Evolutionary conservation across 2,329 filamentous ascomycete genomes (phyloP).

Genomic region (Knufia fluminis): DNA sequence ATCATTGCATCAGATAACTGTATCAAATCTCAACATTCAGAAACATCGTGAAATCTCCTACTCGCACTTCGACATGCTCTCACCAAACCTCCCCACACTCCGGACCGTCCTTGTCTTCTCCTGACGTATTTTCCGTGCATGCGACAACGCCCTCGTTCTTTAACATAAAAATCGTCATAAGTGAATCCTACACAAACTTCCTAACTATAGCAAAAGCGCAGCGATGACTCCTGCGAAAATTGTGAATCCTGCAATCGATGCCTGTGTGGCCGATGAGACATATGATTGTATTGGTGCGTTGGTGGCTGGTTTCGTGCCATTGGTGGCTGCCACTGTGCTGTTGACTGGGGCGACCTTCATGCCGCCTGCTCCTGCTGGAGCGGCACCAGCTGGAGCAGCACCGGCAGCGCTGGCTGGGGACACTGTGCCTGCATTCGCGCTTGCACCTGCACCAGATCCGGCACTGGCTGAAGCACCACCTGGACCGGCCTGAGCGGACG

Average conservation of each 20-base stretch:
- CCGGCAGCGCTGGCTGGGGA: constrained; percentile 11
- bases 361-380: background rate
- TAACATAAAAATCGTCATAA: background rate
- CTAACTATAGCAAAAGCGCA: constrained; percentile 4
- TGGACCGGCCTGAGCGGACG: no score
- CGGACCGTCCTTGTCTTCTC: background rate
- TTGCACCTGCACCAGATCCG: constrained; percentile 7
- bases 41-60: background rate
- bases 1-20: constrained; percentile 4
- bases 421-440: constrained; percentile 18
- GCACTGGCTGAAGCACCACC: constrained; percentile 8
- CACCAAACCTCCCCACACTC: background rate
- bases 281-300: background rate
- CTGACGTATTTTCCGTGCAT: background rate
- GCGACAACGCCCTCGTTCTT: background rate
- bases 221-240: constrained; percentile 7
- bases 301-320: background rate
- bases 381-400: background rate
- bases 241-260: background rate
- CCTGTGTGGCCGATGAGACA: constrained; percentile 3
- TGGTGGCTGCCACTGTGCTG: background rate
- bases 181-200: background rate
- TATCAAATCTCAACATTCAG: constrained; percentile 1
- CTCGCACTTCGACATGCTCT: background rate
- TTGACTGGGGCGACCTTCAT: constrained; percentile 2